Evolutionary conservation across 2,329 filamentous ascomycete genomes (phyloP).

Genomic region (Periconia macrospinosa): DNA sequence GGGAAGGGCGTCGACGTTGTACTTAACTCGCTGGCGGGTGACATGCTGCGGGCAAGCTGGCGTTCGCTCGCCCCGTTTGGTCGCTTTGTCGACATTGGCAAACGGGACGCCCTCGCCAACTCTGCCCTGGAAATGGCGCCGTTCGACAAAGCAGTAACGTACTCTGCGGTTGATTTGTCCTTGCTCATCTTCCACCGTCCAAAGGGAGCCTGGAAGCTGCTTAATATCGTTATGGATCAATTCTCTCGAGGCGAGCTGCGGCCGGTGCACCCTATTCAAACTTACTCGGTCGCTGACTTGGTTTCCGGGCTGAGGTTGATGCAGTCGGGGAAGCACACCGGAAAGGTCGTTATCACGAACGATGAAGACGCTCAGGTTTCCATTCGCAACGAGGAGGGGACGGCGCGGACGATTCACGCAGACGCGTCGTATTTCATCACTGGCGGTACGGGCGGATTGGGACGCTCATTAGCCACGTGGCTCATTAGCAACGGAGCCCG

Average conservation of each 20-base stretch:
- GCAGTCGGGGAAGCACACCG: conserved; percentile 10
- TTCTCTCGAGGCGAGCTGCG: neutral
- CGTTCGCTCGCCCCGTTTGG: conserved; percentile 32
- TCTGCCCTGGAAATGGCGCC: conserved; percentile 1
- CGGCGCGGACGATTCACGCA: neutral
- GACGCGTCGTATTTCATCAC: conserved; percentile 18
- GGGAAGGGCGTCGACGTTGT: conserved; percentile 39
- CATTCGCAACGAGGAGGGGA: neutral
- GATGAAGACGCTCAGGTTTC: neutral
- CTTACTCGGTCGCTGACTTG: neutral
- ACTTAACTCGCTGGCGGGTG: conserved; percentile 34
- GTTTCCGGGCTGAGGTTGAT: conserved; percentile 7
- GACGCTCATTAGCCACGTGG: conserved; percentile 14
- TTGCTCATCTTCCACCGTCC: neutral
- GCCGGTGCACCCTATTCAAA: neutral
- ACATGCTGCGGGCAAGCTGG: conserved; percentile 26
- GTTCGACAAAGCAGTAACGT: conserved; percentile 1
- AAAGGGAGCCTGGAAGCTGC: neutral
- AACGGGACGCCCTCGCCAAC: neutral
- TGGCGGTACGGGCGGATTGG: conserved; percentile 21
- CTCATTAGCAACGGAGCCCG: conserved; percentile 16
- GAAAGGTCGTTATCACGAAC: conserved; percentile 12
- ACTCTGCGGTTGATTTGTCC: neutral
- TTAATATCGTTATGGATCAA: neutral
- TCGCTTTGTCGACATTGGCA: conserved; percentile 30